A percentile compares a stretch with the other conserved stretches of the same genome.
Conservation (phyloP, 306 rosid species). For the Lagenaria siceraria region DNA sequence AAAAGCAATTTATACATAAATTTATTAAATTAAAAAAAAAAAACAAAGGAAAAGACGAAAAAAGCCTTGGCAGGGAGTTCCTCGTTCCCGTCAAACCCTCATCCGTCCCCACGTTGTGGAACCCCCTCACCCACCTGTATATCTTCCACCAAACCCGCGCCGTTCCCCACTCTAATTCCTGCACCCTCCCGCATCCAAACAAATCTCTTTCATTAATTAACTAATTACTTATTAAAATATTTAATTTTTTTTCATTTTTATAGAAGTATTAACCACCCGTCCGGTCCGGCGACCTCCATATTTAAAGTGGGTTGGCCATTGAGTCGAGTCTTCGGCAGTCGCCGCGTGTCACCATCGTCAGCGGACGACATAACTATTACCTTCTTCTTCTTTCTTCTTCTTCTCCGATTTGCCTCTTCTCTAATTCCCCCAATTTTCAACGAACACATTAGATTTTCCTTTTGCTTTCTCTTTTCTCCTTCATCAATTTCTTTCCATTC, state of each 20-base stretch:
- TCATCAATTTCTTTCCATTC: neutral
- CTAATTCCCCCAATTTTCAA: neutral
- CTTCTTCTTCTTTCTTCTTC: neutral
- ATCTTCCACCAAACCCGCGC: neutral
- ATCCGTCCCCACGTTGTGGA: constrained; percentile 15
- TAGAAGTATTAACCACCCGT: neutral
- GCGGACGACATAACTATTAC: neutral
- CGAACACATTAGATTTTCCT: neutral
- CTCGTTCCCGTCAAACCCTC: neutral
- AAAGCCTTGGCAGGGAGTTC: neutral
- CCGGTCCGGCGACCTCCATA: neutral
- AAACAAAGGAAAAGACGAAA: neutral
- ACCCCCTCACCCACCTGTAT: constrained; percentile 1
- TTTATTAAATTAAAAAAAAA: neutral
- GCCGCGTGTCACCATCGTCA: neutral
- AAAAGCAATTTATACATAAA: neutral
- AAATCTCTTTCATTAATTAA: neutral
- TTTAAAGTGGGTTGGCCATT: neutral
- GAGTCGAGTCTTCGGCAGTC: neutral
- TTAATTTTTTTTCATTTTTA: no score
- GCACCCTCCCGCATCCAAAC: constrained; percentile 21
- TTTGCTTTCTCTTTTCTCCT: neutral
- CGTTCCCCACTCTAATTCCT: constrained; percentile 9
- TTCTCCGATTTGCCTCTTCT: neutral
- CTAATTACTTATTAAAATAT: neutral